These are phyloP conservation scores for Solanum peruvianum DNA, from an alignment of 257 asterid genomes.

Conservation along the genomic window DNA sequence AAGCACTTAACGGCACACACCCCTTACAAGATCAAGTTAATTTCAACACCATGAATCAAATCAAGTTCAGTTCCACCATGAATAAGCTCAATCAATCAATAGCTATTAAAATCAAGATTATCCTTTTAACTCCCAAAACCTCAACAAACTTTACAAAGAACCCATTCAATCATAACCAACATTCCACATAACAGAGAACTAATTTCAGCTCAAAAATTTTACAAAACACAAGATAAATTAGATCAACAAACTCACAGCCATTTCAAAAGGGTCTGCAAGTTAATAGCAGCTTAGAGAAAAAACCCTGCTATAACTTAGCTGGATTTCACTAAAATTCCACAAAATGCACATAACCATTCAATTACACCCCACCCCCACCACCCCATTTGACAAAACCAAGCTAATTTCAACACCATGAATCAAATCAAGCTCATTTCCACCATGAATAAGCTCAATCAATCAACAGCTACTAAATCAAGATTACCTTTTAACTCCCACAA, in stretches of 20 bases:
- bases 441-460: not conserved
- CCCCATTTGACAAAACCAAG: not conserved
- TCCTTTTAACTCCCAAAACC: not conserved
- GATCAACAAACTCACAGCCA: conserved; percentile 32
- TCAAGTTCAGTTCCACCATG: not conserved
- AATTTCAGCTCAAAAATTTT: not conserved
- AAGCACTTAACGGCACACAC: not conserved
- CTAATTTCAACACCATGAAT: not conserved
- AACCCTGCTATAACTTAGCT: not conserved
- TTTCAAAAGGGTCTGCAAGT: conserved; percentile 1
- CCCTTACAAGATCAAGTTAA: not conserved
- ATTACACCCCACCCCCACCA: not conserved
- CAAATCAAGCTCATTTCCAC: not conserved
- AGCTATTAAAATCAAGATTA: not conserved
- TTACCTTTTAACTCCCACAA: not conserved
- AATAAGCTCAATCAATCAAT: not conserved
- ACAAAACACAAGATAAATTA: not conserved
- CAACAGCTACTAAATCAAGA: not conserved
- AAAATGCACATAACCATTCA: not conserved
- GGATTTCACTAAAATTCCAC: not conserved
- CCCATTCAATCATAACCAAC: not conserved
- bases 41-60: not conserved
- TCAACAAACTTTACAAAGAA: not conserved
- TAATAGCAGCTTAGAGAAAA: not conserved
- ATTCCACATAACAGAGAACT: not conserved